Conservation (phyloP, 2,329 filamentous ascomycete genomes). For the Kalaharituber pfeilii region DNA sequence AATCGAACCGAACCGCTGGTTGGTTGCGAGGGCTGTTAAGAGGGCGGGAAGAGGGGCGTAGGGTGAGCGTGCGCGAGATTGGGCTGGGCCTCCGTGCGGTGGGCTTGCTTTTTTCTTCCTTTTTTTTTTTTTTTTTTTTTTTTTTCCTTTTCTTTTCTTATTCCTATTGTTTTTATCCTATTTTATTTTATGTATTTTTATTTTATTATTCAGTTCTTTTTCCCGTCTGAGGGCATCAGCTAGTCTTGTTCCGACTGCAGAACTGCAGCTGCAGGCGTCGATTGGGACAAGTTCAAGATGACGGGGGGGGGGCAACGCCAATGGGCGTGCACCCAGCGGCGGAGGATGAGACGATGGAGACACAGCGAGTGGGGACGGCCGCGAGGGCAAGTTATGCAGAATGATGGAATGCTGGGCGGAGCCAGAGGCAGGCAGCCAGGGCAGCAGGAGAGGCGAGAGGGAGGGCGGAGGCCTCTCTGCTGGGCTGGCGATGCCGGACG, state of each 20-base stretch:
- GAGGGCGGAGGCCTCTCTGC: neutral
- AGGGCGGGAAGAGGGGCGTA: neutral
- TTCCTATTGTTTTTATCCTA: too few species aligned
- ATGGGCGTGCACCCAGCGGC: neutral
- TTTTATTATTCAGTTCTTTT: too few species aligned
- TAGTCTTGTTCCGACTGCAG: neutral
- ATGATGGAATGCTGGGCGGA: neutral
- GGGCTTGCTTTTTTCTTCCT: conserved; percentile 1
- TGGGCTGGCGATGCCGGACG: neutral
- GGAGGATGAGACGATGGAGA: conserved; percentile 1
- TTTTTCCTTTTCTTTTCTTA: too few species aligned
- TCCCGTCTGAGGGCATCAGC: neutral
- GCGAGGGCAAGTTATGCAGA: neutral
- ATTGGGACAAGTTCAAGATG: conserved; percentile 1
- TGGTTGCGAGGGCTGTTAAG: neutral
- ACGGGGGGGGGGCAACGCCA: neutral
- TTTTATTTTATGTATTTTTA: too few species aligned
- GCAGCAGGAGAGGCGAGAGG: neutral
- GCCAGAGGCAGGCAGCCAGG: neutral
- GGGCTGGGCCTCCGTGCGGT: neutral
- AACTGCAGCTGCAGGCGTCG: neutral
- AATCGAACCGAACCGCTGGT: neutral
- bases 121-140: neutral
- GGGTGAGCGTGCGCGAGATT: neutral
- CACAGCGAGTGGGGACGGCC: too few species aligned